Evolutionary conservation across 208 protist genomes (phyloP).

Genomic region (Trypanosoma boissoni): DNA sequence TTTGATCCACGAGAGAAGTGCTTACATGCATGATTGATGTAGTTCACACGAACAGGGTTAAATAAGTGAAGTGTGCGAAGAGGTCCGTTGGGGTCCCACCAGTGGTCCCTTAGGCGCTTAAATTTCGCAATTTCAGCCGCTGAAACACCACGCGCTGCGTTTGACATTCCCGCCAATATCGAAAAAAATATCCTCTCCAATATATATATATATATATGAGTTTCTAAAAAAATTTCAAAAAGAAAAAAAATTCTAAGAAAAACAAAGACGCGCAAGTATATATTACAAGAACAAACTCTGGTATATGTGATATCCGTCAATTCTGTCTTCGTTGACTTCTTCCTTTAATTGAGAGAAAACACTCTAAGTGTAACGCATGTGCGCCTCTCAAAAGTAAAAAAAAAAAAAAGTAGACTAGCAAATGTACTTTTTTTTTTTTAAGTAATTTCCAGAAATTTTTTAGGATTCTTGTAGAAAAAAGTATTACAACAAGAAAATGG

Average conservation of each 20-base stretch:
- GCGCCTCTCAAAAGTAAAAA: too few relatives aligned
- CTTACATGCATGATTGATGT: constrained; percentile 55
- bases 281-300: too few relatives aligned
- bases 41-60: constrained; percentile 89
- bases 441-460: too few relatives aligned
- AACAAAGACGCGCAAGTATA: too few relatives aligned
- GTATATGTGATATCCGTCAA: too few relatives aligned
- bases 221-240: constrained; percentile 6
- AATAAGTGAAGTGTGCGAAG: constrained; percentile 91
- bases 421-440: background rate
- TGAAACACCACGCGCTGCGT: constrained; percentile 27
- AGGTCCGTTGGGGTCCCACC: constrained; percentile 86
- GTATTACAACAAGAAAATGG: too few relatives aligned
- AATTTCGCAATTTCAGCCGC: constrained; percentile 82
- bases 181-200: too few relatives aligned
- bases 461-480: too few relatives aligned
- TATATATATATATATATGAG: too few relatives aligned
- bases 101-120: constrained; percentile 57
- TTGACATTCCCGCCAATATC: background rate
- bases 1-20: constrained; percentile 29
- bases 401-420: background rate
- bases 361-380: too few relatives aligned
- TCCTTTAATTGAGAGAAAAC: too few relatives aligned
- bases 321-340: too few relatives aligned
- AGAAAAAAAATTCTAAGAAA: constrained; percentile 2